Evolutionary conservation across 2,329 filamentous ascomycete species (phyloP), one percentile per base, ranked within the genome.

Genomic region (Massarina eburnea): DNA sequence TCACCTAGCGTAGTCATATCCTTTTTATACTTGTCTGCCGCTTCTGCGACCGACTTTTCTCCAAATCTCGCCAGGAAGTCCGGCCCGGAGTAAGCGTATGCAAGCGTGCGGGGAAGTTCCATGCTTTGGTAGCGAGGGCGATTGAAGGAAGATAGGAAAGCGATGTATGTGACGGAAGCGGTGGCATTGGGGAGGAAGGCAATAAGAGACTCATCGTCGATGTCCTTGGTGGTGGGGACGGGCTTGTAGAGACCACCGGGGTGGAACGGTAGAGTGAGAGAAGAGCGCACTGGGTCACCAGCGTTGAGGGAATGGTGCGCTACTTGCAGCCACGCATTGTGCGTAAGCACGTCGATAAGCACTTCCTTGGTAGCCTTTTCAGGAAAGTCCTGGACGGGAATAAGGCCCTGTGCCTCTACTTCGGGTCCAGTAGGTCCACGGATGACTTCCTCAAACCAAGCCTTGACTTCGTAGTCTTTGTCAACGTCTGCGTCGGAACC

Each of bases 241-340:
- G 38, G 43, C 22, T 36, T 38, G 38, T 46, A 32, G 7, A 46
- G 30, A 15, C 38, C 43, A n/a, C 38, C 38, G 2, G 38, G 38
- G 32, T 46, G 38, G 30, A 46, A 46, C 1, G 38, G 38, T 4
- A 41, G 32, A 5, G 24, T 41, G 12, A 41, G 32, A 2, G 37
- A 41, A 14, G 38, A 36, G 33, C 43, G 37, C 2, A 46, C 43
- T 6, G 43, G 43, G 19, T 41, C 43, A 12, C 38, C 43, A 10
- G 38, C 43, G 24, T 46, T 46, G 24, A 46, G 37, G 14, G 30
- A 37, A 32, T 41, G 43, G 18, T 46, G 43, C 12, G 43, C 43
- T 20, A 46, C 38, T 20, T 46, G 37, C 1, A 46, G 22, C 37
- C 43, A 46, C 2, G 38, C 43, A 26, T 37, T 41, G 30, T 46